Evolutionary conservation across 495 filamentous ascomycete species (phyloP).

Genomic region (Xylaria scruposa): DNA sequence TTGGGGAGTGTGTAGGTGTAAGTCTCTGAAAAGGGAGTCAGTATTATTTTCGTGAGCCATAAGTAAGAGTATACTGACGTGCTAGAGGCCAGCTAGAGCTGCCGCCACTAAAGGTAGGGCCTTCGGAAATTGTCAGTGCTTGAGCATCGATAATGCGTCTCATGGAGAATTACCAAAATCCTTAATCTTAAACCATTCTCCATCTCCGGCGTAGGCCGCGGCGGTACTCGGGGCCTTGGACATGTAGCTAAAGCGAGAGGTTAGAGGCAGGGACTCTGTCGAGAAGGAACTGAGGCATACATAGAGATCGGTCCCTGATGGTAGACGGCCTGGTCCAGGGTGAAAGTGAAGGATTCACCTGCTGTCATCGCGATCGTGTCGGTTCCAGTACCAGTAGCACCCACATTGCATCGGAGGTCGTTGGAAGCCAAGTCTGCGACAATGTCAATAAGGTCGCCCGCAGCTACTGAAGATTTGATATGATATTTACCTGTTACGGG

Average conservation of each 20-base stretch:
- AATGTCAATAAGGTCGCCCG: neutral
- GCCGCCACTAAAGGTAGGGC: slow-evolving; percentile 39
- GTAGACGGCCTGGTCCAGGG: slow-evolving; percentile 53
- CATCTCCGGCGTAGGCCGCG: slow-evolving; percentile 45
- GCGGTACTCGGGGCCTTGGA: slow-evolving; percentile 52
- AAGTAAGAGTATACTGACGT: slow-evolving; percentile 25
- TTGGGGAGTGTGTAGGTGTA: slow-evolving; percentile 56
- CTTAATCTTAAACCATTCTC: slow-evolving; percentile 54
- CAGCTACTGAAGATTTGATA: neutral
- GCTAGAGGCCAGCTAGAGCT: slow-evolving; percentile 34
- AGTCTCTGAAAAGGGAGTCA: slow-evolving; percentile 32
- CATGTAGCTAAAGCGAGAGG: slow-evolving; percentile 41
- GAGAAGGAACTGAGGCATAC: slow-evolving; percentile 9
- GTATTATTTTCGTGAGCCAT: neutral
- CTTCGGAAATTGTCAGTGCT: slow-evolving; percentile 1
- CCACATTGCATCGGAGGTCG: slow-evolving; percentile 61
- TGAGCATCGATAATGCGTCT: no score
- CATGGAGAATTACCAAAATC: slow-evolving; percentile 39
- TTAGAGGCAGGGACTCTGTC: slow-evolving; percentile 1
- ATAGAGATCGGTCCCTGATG: slow-evolving; percentile 59
- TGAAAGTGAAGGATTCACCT: slow-evolving; percentile 51
- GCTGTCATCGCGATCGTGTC: slow-evolving; percentile 48
- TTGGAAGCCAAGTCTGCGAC: slow-evolving; percentile 46
- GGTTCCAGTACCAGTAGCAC: slow-evolving; percentile 49
- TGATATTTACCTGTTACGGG: slow-evolving; percentile 50